Percentiles rank a stretch among this genome's conserved stretches.
These are phyloP conservation scores for Lasiodiplodia hormozganensis DNA, from an alignment of 2,329 filamentous ascomycete genomes.

Conservation along the genomic window DNA sequence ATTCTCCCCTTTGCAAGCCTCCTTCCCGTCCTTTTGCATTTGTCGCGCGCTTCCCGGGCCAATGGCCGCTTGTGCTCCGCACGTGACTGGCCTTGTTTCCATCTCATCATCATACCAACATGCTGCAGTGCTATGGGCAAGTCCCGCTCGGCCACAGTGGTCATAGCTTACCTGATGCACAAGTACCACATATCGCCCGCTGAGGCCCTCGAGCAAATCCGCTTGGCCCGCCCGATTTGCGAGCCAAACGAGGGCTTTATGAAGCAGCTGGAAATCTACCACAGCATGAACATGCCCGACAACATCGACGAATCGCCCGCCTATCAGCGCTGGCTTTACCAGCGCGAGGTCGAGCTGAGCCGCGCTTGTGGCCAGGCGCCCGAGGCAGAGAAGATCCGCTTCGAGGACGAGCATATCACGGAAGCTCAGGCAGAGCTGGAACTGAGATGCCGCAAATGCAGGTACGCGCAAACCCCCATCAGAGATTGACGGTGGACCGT, in stretches of 20 bases:
- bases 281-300: slow-evolving; percentile 81
- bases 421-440: slow-evolving; percentile 57
- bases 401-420: slow-evolving; percentile 71
- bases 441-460: slow-evolving; percentile 90
- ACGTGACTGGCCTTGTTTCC: slow-evolving; percentile 20
- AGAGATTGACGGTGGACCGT: slow-evolving; percentile 20
- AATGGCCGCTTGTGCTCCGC: slow-evolving; percentile 12
- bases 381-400: slow-evolving; percentile 75
- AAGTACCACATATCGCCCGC: slow-evolving; percentile 57
- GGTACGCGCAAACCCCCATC: slow-evolving; percentile 54
- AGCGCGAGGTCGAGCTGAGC: slow-evolving; percentile 69
- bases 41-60: slow-evolving; percentile 8
- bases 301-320: slow-evolving; percentile 71
- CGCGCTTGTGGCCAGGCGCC: slow-evolving; percentile 81
- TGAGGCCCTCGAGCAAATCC: slow-evolving; percentile 74
- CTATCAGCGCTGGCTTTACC: slow-evolving; percentile 82
- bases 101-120: slow-evolving; percentile 26
- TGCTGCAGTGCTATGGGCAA: slow-evolving; percentile 87
- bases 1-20: slow-evolving; percentile 2
- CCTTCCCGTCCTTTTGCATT: neutral
- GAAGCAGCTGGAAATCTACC: slow-evolving; percentile 84
- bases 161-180: slow-evolving; percentile 83
- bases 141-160: slow-evolving; percentile 85
- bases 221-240: slow-evolving; percentile 74
- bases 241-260: slow-evolving; percentile 94